Base-by-base conservation (phyloP, 192 early-diverging fungal genomes). In the Gamsiella multidivaricata region DNA sequence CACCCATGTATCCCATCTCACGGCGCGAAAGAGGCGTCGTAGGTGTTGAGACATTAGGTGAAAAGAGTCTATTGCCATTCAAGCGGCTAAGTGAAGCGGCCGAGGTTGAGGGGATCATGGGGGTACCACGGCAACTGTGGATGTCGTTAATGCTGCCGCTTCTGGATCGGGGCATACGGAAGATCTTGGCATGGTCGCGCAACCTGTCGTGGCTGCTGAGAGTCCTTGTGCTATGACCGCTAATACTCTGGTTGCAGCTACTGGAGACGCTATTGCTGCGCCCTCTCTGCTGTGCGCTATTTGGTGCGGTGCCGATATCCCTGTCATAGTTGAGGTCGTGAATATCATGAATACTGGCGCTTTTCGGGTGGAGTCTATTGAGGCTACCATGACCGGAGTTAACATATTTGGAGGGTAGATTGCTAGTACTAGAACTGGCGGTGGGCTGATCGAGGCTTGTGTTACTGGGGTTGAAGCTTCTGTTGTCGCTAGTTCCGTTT, bases 121-220 rank as follows among this genome's bases (percentile, higher is more conserved):
- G 56, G 31, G 71, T 65, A 31, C 51, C 54, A 6, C 71, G 62
- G 46, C 29, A 56, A n/a, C 65, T 57, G 22, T 45, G 29, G 10
- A n/a, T 36, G 26, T 62, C 73, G 20, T 57, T 45, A 20, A 67
- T 28, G 26, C 41, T 63, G 14, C 65, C 54, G 12, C 25, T 42
- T 8, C 36, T 78, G 28, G 37, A 46, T 15, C 65, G 72, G 2
- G 37, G 55, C 15, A 23, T 17, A 1, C 29, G 26, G 22, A 78
- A 78, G 54, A 78, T 45, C 34, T 63, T 67, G 31, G 73, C 73
- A 45, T 78, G 58, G 29, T 78, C 65, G 7, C 65, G 64, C 17
- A 78, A 6, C 9, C 73, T 3, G 11, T 9, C 52, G 45, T 11
- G 26, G 31, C 32, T 45, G n/a, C n/a, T n/a, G n/a, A n/a, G n/a